Percentiles rank a stretch among this genome's conserved stretches.
Conservation (phyloP, 495 filamentous ascomycete genomes). For the Talaromyces adpressus region DNA sequence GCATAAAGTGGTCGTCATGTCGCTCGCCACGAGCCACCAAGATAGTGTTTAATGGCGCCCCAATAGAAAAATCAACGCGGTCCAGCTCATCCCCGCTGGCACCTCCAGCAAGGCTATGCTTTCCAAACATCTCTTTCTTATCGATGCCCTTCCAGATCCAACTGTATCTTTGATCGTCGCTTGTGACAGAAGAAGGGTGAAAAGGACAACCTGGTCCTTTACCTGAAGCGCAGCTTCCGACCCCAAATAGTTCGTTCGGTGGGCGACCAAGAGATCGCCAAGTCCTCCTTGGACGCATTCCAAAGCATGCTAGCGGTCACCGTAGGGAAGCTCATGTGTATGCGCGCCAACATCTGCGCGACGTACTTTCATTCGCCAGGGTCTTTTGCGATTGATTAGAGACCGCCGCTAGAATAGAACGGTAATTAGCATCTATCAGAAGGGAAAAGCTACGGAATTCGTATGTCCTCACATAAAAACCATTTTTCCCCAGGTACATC, state of each 20-base stretch:
- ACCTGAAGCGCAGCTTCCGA: slow-evolving; percentile 20
- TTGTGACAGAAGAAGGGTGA: not conserved
- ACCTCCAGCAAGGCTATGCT: slow-evolving; percentile 14
- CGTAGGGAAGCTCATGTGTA: slow-evolving; percentile 18
- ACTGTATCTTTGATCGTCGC: not conserved
- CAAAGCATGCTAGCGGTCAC: slow-evolving; percentile 3
- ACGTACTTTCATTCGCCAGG: slow-evolving; percentile 26
- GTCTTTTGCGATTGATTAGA: not conserved
- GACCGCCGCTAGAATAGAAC: not conserved
- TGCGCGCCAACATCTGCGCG: slow-evolving; percentile 23
- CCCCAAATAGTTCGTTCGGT: slow-evolving; percentile 20
- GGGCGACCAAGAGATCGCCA: slow-evolving; percentile 23
- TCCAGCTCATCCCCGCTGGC: slow-evolving; percentile 23
- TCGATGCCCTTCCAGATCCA: not conserved
- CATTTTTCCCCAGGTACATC: slow-evolving; percentile 26
- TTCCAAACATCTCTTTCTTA: slow-evolving; percentile 3
- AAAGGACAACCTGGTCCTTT: slow-evolving; percentile 16
- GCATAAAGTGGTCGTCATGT: slow-evolving; percentile 20
- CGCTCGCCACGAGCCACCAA: slow-evolving; percentile 20
- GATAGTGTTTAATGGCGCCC: slow-evolving; percentile 18
- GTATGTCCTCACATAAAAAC: slow-evolving; percentile 16
- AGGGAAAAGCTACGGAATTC: not conserved
- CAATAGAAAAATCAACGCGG: slow-evolving; percentile 18
- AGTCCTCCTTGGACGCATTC: slow-evolving; percentile 16
- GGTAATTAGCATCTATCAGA: not conserved